phyloP scores from a whole-genome alignment of 371 early-diverging fungal genomes.

The Mucor velutinosus region DNA sequence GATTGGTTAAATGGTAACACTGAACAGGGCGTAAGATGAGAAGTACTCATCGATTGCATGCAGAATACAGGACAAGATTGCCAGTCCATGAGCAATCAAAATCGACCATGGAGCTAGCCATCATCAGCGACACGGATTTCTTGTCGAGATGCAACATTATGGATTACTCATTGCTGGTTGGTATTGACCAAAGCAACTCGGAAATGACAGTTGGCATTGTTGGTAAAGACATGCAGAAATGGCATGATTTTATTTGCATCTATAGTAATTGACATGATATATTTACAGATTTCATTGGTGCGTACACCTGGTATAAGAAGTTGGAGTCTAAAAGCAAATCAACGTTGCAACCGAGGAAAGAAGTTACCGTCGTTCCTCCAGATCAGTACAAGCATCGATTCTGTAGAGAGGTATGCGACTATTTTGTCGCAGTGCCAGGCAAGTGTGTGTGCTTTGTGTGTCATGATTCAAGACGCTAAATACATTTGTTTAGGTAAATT shows the following conservation, averaged over 20 bases:
- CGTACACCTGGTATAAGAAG: conserved; percentile 95
- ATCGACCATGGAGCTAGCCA: conserved; percentile 70
- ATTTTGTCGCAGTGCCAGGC: conserved; percentile 81
- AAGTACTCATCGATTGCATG: neutral
- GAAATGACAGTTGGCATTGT: conserved; percentile 93
- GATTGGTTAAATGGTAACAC: conserved; percentile 66
- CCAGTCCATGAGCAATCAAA: conserved; percentile 75
- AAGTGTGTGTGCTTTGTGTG: conserved; percentile 14
- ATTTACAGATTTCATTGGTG: conserved; percentile 83
- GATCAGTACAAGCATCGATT: conserved; percentile 87
- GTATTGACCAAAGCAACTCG: conserved; percentile 76
- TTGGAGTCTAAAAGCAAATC: conserved; percentile 92
- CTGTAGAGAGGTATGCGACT: conserved; percentile 80
- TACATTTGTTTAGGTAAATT: conserved; percentile 29
- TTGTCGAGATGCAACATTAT: conserved; percentile 85
- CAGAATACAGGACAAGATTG: conserved; percentile 34
- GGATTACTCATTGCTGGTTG: conserved; percentile 93
- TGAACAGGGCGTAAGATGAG: neutral
- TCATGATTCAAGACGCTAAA: neutral
- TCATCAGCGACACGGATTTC: conserved; percentile 86
- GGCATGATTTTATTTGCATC: conserved; percentile 7
- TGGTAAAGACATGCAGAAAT: conserved; percentile 31
- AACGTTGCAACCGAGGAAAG: conserved; percentile 69
- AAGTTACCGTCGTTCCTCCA: conserved; percentile 92
- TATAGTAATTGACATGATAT: neutral